A percentile compares a stretch with the other conserved stretches of the same genome.
phyloP scores from a whole-genome alignment of 345 rosid species.

The Aquilaria sinensis region DNA sequence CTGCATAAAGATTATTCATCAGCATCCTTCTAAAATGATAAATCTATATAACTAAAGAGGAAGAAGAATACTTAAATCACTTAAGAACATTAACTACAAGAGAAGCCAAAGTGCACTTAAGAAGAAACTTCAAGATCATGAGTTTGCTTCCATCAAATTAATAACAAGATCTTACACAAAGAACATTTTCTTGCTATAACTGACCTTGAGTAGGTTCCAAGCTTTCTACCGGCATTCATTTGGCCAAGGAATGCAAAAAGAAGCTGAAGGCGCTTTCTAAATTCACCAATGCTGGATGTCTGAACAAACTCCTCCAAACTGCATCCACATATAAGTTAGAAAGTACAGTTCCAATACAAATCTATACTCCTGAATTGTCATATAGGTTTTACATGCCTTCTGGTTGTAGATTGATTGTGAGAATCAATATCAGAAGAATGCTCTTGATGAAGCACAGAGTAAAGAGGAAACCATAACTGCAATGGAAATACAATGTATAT shows the following conservation, averaged over 20 bases:
- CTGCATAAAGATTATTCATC: constrained; percentile 36
- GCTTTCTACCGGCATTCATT: constrained; percentile 44
- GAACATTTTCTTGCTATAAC: constrained; percentile 2
- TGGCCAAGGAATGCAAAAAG: constrained; percentile 80
- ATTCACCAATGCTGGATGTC: constrained; percentile 87
- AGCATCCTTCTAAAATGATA: constrained; percentile 14
- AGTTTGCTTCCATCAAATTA: too few relatives aligned
- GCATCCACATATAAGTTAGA: constrained; percentile 27
- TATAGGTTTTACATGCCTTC: constrained; percentile 39
- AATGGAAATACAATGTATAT: constrained; percentile 14
- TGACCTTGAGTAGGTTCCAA: constrained; percentile 65
- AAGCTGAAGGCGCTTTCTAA: constrained; percentile 79
- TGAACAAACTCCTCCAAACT: constrained; percentile 85
- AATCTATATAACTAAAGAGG: too few relatives aligned
- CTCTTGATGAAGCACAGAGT: constrained; percentile 52
- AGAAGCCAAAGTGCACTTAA: not conserved
- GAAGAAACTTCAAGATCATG: not conserved
- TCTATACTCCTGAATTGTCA: not conserved
- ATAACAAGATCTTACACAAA: too few relatives aligned
- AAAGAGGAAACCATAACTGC: constrained; percentile 98
- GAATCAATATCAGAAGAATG: constrained; percentile 34
- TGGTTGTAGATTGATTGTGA: constrained; percentile 45
- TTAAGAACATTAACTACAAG: not conserved
- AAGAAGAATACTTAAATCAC: not conserved
- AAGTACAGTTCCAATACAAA: constrained; percentile 10